A percentile compares a stretch with the other conserved stretches of the same genome.
Evolutionary conservation across 2,329 filamentous ascomycete genomes (phyloP).

Genomic region (Cercospora nicotianae): DNA sequence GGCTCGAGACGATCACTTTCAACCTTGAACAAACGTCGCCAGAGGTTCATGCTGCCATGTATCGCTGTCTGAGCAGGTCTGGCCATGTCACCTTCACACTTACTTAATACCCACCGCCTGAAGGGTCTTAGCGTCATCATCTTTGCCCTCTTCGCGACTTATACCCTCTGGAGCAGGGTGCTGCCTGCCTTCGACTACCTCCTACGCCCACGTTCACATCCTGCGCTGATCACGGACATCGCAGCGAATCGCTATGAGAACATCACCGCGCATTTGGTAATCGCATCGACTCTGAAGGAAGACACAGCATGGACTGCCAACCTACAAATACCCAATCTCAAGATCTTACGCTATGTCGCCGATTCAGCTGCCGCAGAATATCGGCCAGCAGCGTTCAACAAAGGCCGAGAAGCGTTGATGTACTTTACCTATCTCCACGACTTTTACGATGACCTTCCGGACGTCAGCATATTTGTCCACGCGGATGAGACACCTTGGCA

Average conservation of each 20-base stretch:
- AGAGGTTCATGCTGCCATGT: not conserved
- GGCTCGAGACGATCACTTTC: not conserved
- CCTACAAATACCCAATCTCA: conserved; percentile 23
- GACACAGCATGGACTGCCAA: conserved; percentile 24
- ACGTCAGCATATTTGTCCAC: conserved; percentile 62
- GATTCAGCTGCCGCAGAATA: conserved; percentile 45
- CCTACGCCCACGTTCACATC: not conserved
- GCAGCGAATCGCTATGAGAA: not conserved
- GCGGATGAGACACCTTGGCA: conserved; percentile 36
- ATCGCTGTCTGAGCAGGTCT: not conserved
- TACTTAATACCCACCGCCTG: not conserved
- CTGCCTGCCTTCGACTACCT: not conserved
- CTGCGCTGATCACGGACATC: not conserved
- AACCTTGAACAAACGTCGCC: not conserved
- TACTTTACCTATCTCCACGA: conserved; percentile 63
- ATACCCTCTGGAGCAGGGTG: not conserved
- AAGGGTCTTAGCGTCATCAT: not conserved
- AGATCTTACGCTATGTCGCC: conserved; percentile 25
- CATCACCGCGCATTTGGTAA: conserved; percentile 17
- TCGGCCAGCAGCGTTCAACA: conserved; percentile 50
- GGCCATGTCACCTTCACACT: not conserved
- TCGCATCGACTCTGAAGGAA: conserved; percentile 18
- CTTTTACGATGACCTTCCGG: conserved; percentile 59
- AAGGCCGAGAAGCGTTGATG: conserved; percentile 62
- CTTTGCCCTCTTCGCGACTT: not conserved